Base-by-base conservation (phyloP, 129 eudicot genomes). In the Flaveria robusta region DNA sequence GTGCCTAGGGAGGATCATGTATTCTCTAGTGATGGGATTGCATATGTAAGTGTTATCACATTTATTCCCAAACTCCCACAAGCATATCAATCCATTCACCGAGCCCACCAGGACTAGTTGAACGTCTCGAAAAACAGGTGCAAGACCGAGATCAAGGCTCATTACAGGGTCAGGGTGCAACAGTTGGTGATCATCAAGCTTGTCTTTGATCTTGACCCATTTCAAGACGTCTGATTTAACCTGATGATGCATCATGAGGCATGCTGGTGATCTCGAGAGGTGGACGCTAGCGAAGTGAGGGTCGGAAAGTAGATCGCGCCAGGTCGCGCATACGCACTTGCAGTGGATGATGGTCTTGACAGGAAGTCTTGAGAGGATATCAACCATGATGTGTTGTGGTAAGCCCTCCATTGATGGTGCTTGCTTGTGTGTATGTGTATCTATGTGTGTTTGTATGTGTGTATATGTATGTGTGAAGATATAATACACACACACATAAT, bases 1-100 rank as follows among this genome's bases (percentile, higher is more conserved):
- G 4, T 67, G 80, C 22, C 6, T 46, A 0, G 88, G 85, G 46
- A 88, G 79, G 41, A 55, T n/a, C 37, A 81, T 42, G 37, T 66
- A 83, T 65, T 87, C 84, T 23, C 83, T 77, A 0, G 88, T 85
- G 26, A 79, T 41, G 11, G 88, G 91, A 66, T 87, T 87, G 79
- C 88, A 86, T 41, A 83, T 66, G 74, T 31, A 83, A 20, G 67
- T 72, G 11, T 72, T 45, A 20, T 84, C 88, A 50, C 7, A 0
- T 11, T 24, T 5, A 7, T 13, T 3, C 12, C 37, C 51, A 27
- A 1, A 23, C 42, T 82, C 74, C 72, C 79, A 80, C 31, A 83
- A 47, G 77, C 84, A 82, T 27, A 81, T 14, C 46, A 80, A 52
- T 16, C 87, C 87, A 45, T 83, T 41, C 11, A 83, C 54, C 1